Evolutionary conservation across 257 asterid species (phyloP), one percentile per base, ranked within the genome.

Genomic region (Nicotiana attenuata): DNA sequence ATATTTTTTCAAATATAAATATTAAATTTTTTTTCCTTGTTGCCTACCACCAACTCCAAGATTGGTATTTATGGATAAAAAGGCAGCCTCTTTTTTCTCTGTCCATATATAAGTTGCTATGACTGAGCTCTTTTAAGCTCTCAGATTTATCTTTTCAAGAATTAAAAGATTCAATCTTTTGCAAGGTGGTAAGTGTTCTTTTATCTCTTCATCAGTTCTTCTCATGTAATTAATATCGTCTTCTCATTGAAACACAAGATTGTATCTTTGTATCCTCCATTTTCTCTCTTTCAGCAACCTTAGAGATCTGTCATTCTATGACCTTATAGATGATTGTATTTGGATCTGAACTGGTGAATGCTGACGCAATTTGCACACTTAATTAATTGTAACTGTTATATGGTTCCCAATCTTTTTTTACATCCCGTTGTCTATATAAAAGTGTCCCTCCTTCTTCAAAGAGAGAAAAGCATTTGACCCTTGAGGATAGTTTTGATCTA

Each of bases 121-220:
- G 45, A 53, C 29, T 24, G 50, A 64, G 78, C 77, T 65, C 79
- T 50, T 83, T 45, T 77, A 81, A 69, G 84, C 85, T 69, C 75
- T 71, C 66, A 5, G 77, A 41, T 75, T 73, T 81, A 73, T 57
- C 76, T 28, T 67, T 53, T 77, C 75, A 28, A 61, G 47, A 68
- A 47, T 22, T 31, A 9, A 76, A 64, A 81, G 82, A 69, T 64
- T 57, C 19, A 35, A 67, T 67, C 82, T 83, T 69, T 85, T 77
- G 19, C 16, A 57, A 57, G 79, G 79, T 24, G 79, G 79, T 73
- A 73, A 47, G 41, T 47, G 24, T 73, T 47, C 22, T 24, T 7
- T 2, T 63, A 3, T 64, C 69, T 64, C 10, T 64, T 64, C 69
- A 64, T 26, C 69, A 73, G 3, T 24, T 73, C 24, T 73, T 15